Evolutionary conservation across 2,329 filamentous ascomycete species (phyloP).

Genomic region (Fusarium sp.): DNA sequence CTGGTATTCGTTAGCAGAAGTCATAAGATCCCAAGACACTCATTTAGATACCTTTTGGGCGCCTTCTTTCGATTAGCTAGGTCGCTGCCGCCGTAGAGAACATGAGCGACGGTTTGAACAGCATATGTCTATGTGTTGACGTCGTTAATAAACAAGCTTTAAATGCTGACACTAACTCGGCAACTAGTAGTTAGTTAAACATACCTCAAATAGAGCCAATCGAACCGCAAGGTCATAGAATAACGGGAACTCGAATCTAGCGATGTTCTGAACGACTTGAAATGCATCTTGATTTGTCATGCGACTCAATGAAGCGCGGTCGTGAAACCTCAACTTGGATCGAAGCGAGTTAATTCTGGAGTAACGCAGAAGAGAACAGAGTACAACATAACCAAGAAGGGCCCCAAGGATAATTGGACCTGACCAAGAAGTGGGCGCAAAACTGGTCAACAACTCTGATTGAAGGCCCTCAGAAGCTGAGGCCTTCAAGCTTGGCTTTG

Average conservation of each 20-base stretch:
- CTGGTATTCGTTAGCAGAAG: constrained; percentile 33
- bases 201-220: constrained; percentile 53
- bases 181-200: background rate
- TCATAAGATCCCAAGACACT: background rate
- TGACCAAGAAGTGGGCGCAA: constrained; percentile 20
- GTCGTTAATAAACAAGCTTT: background rate
- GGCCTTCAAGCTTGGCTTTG: constrained; percentile 9
- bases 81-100: constrained; percentile 50
- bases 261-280: constrained; percentile 51
- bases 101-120: constrained; percentile 49
- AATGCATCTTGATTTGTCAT: constrained; percentile 58
- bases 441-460: background rate
- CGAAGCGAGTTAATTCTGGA: constrained; percentile 44
- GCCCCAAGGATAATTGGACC: constrained; percentile 25
- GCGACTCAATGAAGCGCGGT: constrained; percentile 48
- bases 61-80: constrained; percentile 45
- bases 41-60: constrained; percentile 47
- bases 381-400: constrained; percentile 44
- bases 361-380: constrained; percentile 52
- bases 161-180: background rate
- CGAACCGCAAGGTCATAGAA: constrained; percentile 51
- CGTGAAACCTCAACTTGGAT: constrained; percentile 45
- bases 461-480: constrained; percentile 2
- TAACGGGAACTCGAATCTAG: constrained; percentile 50
- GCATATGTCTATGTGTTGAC: constrained; percentile 49